A percentile compares a stretch with the other conserved stretches of the same genome.
Evolutionary conservation across 2,329 filamentous ascomycete species (phyloP).

Genomic region (Nigrospora oryzae): DNA sequence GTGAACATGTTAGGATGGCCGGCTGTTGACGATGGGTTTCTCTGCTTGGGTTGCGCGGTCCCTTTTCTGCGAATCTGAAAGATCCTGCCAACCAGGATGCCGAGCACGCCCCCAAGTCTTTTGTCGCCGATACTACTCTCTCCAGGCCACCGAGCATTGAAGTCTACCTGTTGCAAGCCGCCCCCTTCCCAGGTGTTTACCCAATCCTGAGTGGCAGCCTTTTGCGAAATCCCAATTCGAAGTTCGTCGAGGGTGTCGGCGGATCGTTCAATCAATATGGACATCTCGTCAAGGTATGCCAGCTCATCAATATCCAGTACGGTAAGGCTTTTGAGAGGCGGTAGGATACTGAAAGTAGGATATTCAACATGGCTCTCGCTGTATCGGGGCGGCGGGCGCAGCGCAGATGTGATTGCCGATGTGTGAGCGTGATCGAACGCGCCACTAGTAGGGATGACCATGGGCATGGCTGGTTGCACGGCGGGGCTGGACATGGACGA

Average conservation of each 20-base stretch:
- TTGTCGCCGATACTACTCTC: conserved; percentile 51
- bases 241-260: conserved; percentile 59
- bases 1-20: neutral
- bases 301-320: conserved; percentile 77
- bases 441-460: conserved; percentile 7
- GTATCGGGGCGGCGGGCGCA: conserved; percentile 32
- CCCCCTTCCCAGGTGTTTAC: conserved; percentile 54
- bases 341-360: conserved; percentile 71
- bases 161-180: conserved; percentile 55
- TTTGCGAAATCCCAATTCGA: conserved; percentile 60
- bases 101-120: conserved; percentile 59
- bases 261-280: conserved; percentile 65
- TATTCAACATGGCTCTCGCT: conserved; percentile 59
- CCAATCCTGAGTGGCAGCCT: conserved; percentile 39
- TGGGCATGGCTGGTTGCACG: conserved; percentile 13
- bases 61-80: conserved; percentile 39
- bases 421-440: conserved; percentile 7
- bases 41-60: neutral
- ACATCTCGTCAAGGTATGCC: conserved; percentile 78
- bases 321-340: conserved; percentile 64
- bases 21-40: neutral
- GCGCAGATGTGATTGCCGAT: too few species aligned
- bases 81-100: conserved; percentile 58
- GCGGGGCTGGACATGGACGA: conserved; percentile 17
- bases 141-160: conserved; percentile 46